Conservation (phyloP, 495 filamentous ascomycete species). For the Lophiotrema nucula region DNA sequence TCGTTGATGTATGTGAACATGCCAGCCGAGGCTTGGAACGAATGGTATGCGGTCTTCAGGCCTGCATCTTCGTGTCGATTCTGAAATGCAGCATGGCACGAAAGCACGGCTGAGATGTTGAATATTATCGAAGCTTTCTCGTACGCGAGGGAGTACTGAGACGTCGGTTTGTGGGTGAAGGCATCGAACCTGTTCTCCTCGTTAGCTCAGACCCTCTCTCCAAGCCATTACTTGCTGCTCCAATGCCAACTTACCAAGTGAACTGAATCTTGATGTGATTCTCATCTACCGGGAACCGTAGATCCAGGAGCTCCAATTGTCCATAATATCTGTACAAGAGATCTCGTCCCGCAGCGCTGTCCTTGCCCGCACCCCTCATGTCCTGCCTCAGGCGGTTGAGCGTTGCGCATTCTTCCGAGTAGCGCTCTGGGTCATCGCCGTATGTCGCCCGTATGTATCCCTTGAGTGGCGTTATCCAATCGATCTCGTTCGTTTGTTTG, state of each 20-base stretch:
- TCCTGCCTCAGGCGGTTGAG: conserved; percentile 97
- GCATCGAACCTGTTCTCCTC: conserved; percentile 82
- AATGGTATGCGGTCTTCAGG: conserved; percentile 95
- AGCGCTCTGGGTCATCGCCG: conserved; percentile 93
- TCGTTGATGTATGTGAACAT: conserved; percentile 99
- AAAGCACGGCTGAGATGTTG: conserved; percentile 97
- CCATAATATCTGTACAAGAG: conserved; percentile 96
- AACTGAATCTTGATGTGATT: conserved; percentile 98
- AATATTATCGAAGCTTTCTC: conserved; percentile 99
- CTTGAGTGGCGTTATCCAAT: conserved; percentile 95
- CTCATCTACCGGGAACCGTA: conserved; percentile 95
- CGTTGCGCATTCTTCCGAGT: conserved; percentile 89
- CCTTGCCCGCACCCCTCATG: conserved; percentile 96
- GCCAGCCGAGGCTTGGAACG: conserved; percentile 94
- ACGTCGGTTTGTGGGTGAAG: conserved; percentile 93
- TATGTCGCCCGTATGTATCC: conserved; percentile 89
- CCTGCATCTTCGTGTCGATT: conserved; percentile 87
- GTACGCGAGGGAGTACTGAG: conserved; percentile 94
- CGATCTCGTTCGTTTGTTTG: conserved; percentile 99
- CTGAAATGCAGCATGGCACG: conserved; percentile 92
- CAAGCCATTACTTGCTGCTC: not conserved
- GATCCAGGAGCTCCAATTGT: conserved; percentile 88
- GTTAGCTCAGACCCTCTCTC: conserved; percentile 10
- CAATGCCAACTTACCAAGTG: conserved; percentile 69
- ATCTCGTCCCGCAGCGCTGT: conserved; percentile 91